Base-by-base conservation (phyloP, 768 basidiomycete species). In the Cystobasidium tubakii region DNA sequence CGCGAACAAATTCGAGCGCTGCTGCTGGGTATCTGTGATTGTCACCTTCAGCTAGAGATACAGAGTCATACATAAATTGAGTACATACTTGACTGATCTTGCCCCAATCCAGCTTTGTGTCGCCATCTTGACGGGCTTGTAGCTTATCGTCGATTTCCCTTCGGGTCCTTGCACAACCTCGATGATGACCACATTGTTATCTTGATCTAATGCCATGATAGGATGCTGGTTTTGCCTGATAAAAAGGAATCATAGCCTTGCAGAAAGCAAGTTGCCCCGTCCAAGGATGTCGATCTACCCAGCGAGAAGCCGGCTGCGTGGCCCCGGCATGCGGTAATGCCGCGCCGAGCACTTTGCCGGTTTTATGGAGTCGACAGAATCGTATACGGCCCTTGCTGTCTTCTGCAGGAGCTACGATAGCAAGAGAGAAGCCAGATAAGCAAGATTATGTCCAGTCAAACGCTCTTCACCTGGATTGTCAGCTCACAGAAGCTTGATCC, bases 61-160 rank as follows among this genome's bases (percentile, higher is more conserved):
- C 15, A 6, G 25, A 9, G 12, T 21, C 25, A 27, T 10, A 15
- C 57, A 25, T 15, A 29, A 21, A 6, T 7, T 60, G 29, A 34
- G 7, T 27, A 60, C 29, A 29, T 27, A 60, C 57, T 60, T 60
- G 29, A 34, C 13, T 60, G 57, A 60, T 60, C 57, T 60, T 15
- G 29, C 33, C 13, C 57, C 57, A 21, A 60, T 60, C 57, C 57
- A 60, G 27, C 57, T 23, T 60, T 27, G 33, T 15, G 57, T 60
- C 6, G 57, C 57, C 57, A 60, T 60, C 57, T 60, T 34, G 25
- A 60, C 57, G 13, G 57, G 57, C 57, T 60, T 60, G 57, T 60
- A 60, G 13, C 13, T 60, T 27, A 60, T 60, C 6, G 57, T 60
- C 25, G 57, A 60, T 31, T 34, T 60, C 10, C 57, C 57, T 29